Conservation (phyloP, 2,329 filamentous ascomycete genomes). For the Aspergillus udagawae region DNA sequence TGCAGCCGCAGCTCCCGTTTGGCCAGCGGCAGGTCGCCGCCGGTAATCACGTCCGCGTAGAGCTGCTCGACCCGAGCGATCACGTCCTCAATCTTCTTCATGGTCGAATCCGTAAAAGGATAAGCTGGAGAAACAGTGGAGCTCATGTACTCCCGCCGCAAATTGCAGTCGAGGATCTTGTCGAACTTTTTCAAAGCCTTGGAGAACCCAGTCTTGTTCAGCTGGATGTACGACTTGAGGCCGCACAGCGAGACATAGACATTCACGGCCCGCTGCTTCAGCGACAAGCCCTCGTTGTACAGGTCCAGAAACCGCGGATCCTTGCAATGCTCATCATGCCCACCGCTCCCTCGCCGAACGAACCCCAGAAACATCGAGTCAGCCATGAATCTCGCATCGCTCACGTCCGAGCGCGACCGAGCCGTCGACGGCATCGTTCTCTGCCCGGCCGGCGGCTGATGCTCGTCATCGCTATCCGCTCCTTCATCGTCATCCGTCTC, state of each 20-base stretch:
- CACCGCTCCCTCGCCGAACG: conserved; percentile 14
- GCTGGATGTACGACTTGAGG: conserved; percentile 89
- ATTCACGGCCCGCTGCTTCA: conserved; percentile 87
- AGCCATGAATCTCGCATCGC: conserved; percentile 31
- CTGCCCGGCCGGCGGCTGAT: conserved; percentile 37
- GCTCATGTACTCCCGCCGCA: conserved; percentile 74
- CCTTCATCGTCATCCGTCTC: conserved; percentile 42
- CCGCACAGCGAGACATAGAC: conserved; percentile 92
- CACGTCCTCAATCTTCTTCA: conserved; percentile 65
- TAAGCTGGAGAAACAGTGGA: conserved; percentile 71
- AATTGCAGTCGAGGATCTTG: conserved; percentile 81
- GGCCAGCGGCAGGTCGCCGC: conserved; percentile 71
- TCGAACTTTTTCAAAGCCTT: conserved; percentile 99
- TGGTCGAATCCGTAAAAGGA: conserved; percentile 72
- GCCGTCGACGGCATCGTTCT: conserved; percentile 25
- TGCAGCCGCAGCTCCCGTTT: conserved; percentile 85
- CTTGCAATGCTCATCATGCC: conserved; percentile 53
- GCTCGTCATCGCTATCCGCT: conserved; percentile 44
- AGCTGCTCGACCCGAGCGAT: conserved; percentile 71
- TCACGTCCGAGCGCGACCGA: conserved; percentile 27
- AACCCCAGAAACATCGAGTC: conserved; percentile 16
- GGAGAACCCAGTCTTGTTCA: conserved; percentile 93
- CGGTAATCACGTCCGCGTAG: conserved; percentile 78
- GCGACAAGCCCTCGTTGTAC: conserved; percentile 69
- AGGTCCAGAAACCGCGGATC: conserved; percentile 60